Conservation (phyloP, 768 basidiomycete genomes). For the Leucosporidium yakuticum region DNA sequence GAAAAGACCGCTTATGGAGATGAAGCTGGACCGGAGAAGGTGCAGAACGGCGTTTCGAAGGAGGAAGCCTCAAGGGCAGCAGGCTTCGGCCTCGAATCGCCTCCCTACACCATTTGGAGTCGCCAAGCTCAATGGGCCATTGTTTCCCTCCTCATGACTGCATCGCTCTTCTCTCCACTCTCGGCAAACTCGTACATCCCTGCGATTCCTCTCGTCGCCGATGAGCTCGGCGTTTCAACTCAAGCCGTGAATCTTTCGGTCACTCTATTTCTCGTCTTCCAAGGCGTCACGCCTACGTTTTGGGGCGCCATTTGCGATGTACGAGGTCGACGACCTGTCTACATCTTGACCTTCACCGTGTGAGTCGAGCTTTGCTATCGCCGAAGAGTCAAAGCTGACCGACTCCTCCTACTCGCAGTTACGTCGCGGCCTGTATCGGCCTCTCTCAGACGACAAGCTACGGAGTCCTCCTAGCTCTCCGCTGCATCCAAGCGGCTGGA, state of each 20-base stretch:
- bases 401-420: background rate
- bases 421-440: slow-evolving; percentile 10
- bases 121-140: slow-evolving; percentile 3
- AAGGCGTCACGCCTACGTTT: slow-evolving; percentile 14
- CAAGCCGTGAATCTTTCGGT: slow-evolving; percentile 16
- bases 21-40: background rate
- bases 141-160: background rate
- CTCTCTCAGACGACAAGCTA: slow-evolving; percentile 8
- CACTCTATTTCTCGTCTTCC: slow-evolving; percentile 14
- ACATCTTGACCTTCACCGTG: slow-evolving; percentile 6
- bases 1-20: too few species aligned
- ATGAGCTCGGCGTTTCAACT: background rate
- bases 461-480: slow-evolving; percentile 9
- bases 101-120: slow-evolving; percentile 4
- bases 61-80: background rate
- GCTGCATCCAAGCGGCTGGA: slow-evolving; percentile 23
- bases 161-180: slow-evolving; percentile 12
- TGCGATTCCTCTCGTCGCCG: slow-evolving; percentile 9
- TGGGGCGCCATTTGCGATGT: slow-evolving; percentile 17
- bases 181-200: slow-evolving; percentile 13
- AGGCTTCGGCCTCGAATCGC: too few species aligned
- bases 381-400: too few species aligned
- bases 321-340: slow-evolving; percentile 9
- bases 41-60: background rate
- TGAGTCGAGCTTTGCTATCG: background rate